Percentiles rank a stretch among this genome's conserved stretches.
Evolutionary conservation across 148 eudicot species (phyloP).

Genomic region (Chenopodium quinoa): DNA sequence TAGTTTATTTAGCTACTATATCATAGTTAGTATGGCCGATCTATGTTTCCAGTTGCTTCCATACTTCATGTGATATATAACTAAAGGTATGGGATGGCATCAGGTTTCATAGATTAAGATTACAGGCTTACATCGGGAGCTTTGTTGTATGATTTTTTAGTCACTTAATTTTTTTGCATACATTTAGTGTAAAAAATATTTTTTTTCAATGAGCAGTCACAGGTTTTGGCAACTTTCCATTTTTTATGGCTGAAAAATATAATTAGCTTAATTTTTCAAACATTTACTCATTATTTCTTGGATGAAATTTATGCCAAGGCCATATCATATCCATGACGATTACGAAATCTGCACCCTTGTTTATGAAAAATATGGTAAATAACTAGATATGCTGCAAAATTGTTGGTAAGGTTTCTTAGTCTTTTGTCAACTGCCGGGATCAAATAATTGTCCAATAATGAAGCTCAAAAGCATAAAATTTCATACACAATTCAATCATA

Average conservation of each 20-base stretch:
- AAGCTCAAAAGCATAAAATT: background rate
- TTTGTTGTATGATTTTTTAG: conserved; percentile 26
- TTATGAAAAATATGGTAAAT: too few species aligned
- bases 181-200: conserved; percentile 20
- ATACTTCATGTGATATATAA: conserved; percentile 1
- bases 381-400: background rate
- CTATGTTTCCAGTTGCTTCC: conserved; percentile 15
- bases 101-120: conserved; percentile 8
- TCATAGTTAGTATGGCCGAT: conserved; percentile 24
- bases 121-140: conserved; percentile 14
- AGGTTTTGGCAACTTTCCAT: conserved; percentile 3
- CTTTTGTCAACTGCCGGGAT: background rate
- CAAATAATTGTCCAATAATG: background rate
- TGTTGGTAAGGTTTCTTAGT: background rate
- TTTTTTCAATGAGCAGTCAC: conserved; percentile 19
- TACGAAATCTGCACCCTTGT: too few species aligned
- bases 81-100: conserved; percentile 9
- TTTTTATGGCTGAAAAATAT: background rate
- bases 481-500: background rate
- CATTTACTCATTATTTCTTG: too few species aligned
- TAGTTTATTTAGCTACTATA: conserved; percentile 14
- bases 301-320: too few species aligned
- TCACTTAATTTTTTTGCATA: background rate
- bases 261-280: too few species aligned
- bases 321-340: too few species aligned